A percentile compares a stretch with the other conserved stretches of the same genome.
These are phyloP conservation scores for Penstemon eatonii DNA, from an alignment of 257 asterid species.

Conservation along the genomic window DNA sequence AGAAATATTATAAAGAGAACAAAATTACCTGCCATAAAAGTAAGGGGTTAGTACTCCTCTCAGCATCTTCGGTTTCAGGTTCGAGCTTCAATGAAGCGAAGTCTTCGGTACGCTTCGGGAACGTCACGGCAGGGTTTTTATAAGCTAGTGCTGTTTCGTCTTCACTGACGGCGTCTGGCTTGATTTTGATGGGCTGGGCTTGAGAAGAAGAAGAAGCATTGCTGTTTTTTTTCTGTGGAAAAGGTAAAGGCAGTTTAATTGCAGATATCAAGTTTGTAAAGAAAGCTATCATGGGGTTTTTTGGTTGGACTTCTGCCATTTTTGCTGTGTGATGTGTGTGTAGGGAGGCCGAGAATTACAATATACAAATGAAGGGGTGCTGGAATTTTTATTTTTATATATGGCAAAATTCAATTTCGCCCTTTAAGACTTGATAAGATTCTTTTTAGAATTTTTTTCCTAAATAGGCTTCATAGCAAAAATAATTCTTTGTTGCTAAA, in stretches of 20 bases:
- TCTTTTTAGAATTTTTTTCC: no score
- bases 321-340: slow-evolving; percentile 7
- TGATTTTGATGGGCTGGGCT: slow-evolving; percentile 25
- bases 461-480: no score
- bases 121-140: slow-evolving; percentile 34
- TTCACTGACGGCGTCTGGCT: slow-evolving; percentile 17
- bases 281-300: slow-evolving; percentile 52
- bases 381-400: no score
- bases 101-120: slow-evolving; percentile 37
- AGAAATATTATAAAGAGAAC: neutral
- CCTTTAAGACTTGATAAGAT: no score
- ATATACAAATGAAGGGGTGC: no score
- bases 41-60: slow-evolving; percentile 49
- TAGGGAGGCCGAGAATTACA: slow-evolving; percentile 29
- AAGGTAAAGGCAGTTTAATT: slow-evolving; percentile 49
- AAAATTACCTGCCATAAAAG: slow-evolving; percentile 66
- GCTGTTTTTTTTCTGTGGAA: slow-evolving; percentile 21
- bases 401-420: no score
- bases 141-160: slow-evolving; percentile 4
- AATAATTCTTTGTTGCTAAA: no score
- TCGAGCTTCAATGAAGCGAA: slow-evolving; percentile 54
- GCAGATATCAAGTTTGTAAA: slow-evolving; percentile 44
- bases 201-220: slow-evolving; percentile 21
- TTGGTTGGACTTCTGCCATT: slow-evolving; percentile 38
- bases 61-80: slow-evolving; percentile 50